phyloP scores from a whole-genome alignment of 1,284 basidiomycete genomes.

The Naganishia cerealis region DNA sequence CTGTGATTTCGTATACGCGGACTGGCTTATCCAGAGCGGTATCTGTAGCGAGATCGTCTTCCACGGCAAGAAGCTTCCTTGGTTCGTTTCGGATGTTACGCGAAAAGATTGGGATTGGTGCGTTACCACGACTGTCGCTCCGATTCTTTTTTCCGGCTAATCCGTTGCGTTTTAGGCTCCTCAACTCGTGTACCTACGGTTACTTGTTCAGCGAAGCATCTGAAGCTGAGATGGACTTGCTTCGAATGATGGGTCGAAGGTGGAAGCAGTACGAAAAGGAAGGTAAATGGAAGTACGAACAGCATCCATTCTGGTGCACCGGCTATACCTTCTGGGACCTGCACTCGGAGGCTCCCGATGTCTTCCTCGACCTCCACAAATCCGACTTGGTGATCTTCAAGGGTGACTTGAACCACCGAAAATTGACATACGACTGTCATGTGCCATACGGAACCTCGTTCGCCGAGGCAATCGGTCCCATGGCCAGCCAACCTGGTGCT shows the following conservation, averaged over 20 bases:
- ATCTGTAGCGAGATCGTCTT: conserved; percentile 82
- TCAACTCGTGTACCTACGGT: conserved; percentile 82
- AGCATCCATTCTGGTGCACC: conserved; percentile 91
- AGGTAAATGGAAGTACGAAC: conserved; percentile 72
- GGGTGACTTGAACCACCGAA: conserved; percentile 88
- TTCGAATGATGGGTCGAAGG: conserved; percentile 75
- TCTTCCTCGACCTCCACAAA: conserved; percentile 86
- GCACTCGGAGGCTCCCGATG: conserved; percentile 82
- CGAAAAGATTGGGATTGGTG: conserved; percentile 93
- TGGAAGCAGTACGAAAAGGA: conserved; percentile 98
- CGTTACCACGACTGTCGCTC: conserved; percentile 22
- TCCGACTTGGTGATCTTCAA: conserved; percentile 95
- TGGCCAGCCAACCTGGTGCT: conserved; percentile 83
- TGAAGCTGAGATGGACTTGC: conserved; percentile 76
- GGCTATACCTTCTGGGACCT: conserved; percentile 95
- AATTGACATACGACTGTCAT: conserved; percentile 76
- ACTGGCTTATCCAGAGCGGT: conserved; percentile 79
- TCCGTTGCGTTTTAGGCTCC: conserved; percentile 50
- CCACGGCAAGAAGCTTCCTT: conserved; percentile 64
- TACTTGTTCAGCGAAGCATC: conserved; percentile 78
- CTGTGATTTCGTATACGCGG: conserved; percentile 87
- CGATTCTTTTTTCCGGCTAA: conserved; percentile 1
- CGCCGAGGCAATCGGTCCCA: conserved; percentile 85
- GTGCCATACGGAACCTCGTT: conserved; percentile 89
- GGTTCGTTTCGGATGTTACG: conserved; percentile 97